These are phyloP conservation scores for Coniferiporia sulphurascens DNA, from an alignment of 1,284 basidiomycete species.

Conservation along the genomic window DNA sequence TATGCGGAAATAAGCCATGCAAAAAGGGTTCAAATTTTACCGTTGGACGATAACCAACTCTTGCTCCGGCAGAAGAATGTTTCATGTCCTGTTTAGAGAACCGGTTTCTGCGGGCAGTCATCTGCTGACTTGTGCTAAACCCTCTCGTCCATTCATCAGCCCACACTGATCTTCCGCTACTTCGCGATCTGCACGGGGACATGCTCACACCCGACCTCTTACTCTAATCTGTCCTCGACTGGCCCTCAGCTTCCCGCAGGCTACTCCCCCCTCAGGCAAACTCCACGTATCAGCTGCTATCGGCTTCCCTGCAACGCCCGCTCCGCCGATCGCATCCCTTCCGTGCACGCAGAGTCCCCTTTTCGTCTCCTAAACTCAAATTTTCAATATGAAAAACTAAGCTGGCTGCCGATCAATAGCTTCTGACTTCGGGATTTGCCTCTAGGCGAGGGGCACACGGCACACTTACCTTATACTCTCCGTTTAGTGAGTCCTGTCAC, in stretches of 20 bases:
- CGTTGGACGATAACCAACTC: conserved; percentile 2
- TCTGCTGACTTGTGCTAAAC: conserved; percentile 1
- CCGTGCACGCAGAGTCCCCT: not conserved
- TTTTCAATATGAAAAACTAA: not conserved
- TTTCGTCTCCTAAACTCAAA: not conserved
- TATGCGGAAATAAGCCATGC: not conserved
- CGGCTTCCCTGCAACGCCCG: not conserved
- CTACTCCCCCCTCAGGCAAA: not conserved
- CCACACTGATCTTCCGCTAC: not conserved
- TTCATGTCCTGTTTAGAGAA: not conserved
- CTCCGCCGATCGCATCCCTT: not conserved
- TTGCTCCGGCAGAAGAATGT: not conserved
- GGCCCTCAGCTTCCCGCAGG: not conserved
- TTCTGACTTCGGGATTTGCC: conserved; percentile 10
- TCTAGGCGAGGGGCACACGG: not conserved
- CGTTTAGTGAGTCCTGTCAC: not conserved
- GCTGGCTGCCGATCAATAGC: conserved; percentile 2
- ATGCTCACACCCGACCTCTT: not conserved
- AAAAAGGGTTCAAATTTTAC: not conserved
- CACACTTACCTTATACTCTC: not conserved
- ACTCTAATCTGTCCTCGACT: not conserved
- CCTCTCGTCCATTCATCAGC: not conserved
- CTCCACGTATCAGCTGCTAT: not conserved
- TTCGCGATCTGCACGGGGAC: conserved; percentile 2
- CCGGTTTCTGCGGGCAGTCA: not conserved